Evolutionary conservation across 2,329 filamentous ascomycete genomes (phyloP), one percentile per base, ranked within the genome.

Genomic region (Paraphoma sp.): DNA sequence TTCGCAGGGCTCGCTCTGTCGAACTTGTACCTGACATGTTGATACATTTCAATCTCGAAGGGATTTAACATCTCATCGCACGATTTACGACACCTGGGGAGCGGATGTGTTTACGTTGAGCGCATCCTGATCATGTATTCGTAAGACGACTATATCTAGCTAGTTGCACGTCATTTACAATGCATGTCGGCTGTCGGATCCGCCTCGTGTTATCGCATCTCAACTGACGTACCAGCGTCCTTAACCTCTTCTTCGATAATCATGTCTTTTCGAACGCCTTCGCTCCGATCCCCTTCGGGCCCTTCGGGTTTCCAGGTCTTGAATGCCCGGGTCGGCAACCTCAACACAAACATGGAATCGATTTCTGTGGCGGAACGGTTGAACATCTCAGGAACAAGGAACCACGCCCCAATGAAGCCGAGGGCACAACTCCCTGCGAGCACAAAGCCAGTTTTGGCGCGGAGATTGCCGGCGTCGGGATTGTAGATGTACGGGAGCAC

Each of bases 381-480:
- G 10, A 33, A 29, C 45, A 47, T 47, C 17, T 47, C 45, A 16
- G 45, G 45, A 7, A 47, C 45, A 11, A 47, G 11, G 29, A 47
- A 47, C 45, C 45, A 47, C 8, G 28, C n/a, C 12, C 23, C 8
- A 4, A 47, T 28, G 12, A 47, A 29, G 12, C 45, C 45, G 4
- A 29, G 16, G 7, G 29, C 14, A 11, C 45, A 42, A 79, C 47
- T 57, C 0, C 70, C 75, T 16, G 63, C 71, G 45, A 71, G 76
- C 59, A 78, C 71, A 59, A 78, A 78, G 0, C 72, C 77, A 36
- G 76, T 70, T 59, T 78, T 79, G 38, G 72, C 77, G 45, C 69
- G 57, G 40, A 75, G 57, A 51, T 78, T 68, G 6, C 60, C 73
- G 29, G 74, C 63, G 47, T 78, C 76, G 1, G 76, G 74, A 47